Conservation (phyloP, 768 basidiomycete species). For the Lentinula raphanica region DNA sequence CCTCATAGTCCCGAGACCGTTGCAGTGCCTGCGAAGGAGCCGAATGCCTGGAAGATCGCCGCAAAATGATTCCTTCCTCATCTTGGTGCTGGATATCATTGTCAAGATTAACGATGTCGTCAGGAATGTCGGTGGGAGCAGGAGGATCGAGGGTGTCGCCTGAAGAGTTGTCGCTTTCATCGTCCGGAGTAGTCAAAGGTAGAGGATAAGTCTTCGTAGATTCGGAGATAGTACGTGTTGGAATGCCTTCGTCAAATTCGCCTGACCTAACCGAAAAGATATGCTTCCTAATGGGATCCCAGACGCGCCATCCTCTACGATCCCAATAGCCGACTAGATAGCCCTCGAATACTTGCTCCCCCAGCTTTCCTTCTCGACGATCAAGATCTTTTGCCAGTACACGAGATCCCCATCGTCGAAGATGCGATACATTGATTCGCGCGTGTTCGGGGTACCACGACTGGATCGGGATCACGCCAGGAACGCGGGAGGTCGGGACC, state of each 20-base stretch:
- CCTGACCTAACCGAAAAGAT: slow-evolving; percentile 10
- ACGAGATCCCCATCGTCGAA: slow-evolving; percentile 8
- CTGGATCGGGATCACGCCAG: background rate
- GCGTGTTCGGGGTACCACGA: background rate
- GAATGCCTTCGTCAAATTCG: slow-evolving; percentile 8
- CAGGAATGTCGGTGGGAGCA: too few relatives aligned
- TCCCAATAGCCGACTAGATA: slow-evolving; percentile 14
- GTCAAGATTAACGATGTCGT: too few relatives aligned
- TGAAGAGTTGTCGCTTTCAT: too few relatives aligned
- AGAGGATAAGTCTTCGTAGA: too few relatives aligned
- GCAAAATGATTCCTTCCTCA: too few relatives aligned
- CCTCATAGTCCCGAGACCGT: background rate
- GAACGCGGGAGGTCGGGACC: background rate
- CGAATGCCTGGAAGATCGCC: background rate
- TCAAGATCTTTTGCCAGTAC: slow-evolving; percentile 14
- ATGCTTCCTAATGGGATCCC: background rate
- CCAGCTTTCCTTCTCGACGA: slow-evolving; percentile 8
- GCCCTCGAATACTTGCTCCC: slow-evolving; percentile 10
- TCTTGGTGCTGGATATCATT: too few relatives aligned
- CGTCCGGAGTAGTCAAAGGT: too few relatives aligned
- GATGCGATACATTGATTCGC: too few relatives aligned
- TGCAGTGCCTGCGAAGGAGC: too few relatives aligned
- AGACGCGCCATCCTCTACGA: slow-evolving; percentile 9
- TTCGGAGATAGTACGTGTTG: background rate
- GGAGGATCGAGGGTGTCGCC: too few relatives aligned